Conservation (phyloP, 208 protist genomes). For the Trypanosoma boissoni region DNA sequence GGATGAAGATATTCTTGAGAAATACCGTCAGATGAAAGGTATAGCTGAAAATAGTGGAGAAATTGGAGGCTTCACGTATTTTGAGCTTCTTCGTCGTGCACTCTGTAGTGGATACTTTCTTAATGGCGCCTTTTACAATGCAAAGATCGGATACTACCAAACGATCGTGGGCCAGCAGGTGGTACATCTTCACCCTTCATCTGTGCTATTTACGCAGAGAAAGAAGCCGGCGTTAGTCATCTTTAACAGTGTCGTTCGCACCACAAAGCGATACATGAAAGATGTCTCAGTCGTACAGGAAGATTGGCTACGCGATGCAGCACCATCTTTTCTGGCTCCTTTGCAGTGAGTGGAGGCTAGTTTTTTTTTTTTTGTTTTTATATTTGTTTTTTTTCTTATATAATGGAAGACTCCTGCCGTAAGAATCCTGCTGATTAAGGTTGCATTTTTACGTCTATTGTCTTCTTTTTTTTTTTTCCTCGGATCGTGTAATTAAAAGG, state of each 20-base stretch:
- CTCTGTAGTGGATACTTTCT: constrained; percentile 88
- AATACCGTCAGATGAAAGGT: constrained; percentile 20
- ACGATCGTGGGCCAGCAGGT: constrained; percentile 76
- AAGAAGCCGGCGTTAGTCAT: constrained; percentile 81
- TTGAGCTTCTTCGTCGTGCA: constrained; percentile 74
- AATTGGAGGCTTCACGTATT: constrained; percentile 37
- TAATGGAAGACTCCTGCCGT: no score
- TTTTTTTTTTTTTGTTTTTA: constrained; percentile 1
- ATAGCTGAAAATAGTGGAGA: constrained; percentile 2
- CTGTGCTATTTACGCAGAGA: constrained; percentile 80
- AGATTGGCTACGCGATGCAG: constrained; percentile 84
- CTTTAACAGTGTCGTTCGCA: constrained; percentile 87
- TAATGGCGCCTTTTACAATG: constrained; percentile 87
- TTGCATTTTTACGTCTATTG: not conserved
- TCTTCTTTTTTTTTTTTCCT: not conserved
- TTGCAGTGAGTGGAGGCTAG: constrained; percentile 36
- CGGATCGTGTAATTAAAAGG: not conserved
- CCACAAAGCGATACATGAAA: constrained; percentile 90
- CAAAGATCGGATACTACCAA: constrained; percentile 80
- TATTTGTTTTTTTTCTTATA: constrained; percentile 17
- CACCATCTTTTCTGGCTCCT: constrained; percentile 48
- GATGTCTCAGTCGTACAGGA: constrained; percentile 86
- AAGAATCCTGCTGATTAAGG: no score
- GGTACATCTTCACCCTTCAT: constrained; percentile 86
- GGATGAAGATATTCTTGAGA: constrained; percentile 19